Conservation (phyloP, 108 stramenopile genomes). For the Fragilariopsis cylindrus region DNA sequence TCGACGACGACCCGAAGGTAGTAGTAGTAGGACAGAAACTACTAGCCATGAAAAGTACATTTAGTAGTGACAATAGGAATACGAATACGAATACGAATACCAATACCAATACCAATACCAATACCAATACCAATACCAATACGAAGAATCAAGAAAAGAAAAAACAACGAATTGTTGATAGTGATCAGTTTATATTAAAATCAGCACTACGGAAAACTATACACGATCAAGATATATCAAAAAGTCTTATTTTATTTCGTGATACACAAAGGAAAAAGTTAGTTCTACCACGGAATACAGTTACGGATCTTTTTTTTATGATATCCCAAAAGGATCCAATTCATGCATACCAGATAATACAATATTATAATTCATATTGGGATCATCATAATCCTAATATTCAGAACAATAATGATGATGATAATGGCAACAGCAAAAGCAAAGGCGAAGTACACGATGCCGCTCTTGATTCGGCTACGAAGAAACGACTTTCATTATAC, state of each 20-base stretch:
- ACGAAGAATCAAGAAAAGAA: background rate
- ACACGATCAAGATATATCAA: background rate
- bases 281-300: background rate
- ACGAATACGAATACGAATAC: too few relatives aligned
- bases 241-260: background rate
- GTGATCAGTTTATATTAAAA: background rate
- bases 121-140: background rate
- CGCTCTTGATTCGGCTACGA: background rate
- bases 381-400: background rate
- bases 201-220: background rate
- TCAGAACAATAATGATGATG: background rate
- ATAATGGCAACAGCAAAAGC: too few relatives aligned
- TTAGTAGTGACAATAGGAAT: too few relatives aligned
- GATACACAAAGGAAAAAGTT: conserved; percentile 3
- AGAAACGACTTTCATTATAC: conserved; percentile 3
- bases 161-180: background rate
- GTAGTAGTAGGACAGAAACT: too few relatives aligned
- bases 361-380: conserved; percentile 1
- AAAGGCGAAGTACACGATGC: background rate
- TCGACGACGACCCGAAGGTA: too few relatives aligned
- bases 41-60: too few relatives aligned
- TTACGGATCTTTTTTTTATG: conserved; percentile 14
- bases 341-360: background rate
- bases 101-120: too few relatives aligned
- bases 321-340: background rate